Evolutionary conservation across 2,329 filamentous ascomycete genomes (phyloP).

Genomic region (Paecilomyces sp.): DNA sequence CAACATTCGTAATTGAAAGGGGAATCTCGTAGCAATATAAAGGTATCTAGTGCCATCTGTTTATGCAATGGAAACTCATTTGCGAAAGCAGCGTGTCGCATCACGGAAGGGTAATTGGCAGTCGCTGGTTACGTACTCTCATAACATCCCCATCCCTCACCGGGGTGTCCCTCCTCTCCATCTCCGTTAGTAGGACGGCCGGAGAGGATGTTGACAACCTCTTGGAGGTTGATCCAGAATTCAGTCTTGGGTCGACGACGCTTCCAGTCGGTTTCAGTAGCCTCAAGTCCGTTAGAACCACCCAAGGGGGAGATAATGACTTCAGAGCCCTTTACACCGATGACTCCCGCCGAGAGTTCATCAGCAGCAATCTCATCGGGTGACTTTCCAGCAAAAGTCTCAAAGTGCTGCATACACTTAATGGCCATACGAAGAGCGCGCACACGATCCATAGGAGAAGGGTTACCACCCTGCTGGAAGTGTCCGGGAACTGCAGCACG

Average conservation of each 20-base stretch:
- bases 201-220: conserved; percentile 75
- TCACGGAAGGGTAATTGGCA: background rate
- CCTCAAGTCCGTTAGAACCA: conserved; percentile 59
- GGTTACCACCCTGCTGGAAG: conserved; percentile 88
- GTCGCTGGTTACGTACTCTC: conserved; percentile 15
- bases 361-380: conserved; percentile 65
- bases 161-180: conserved; percentile 3
- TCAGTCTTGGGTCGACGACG: conserved; percentile 76
- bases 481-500: conserved; percentile 88
- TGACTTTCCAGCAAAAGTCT: conserved; percentile 62
- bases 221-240: conserved; percentile 76
- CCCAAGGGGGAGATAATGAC: conserved; percentile 81
- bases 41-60: background rate
- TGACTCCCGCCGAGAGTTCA: conserved; percentile 68
- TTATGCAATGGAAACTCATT: background rate
- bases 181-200: conserved; percentile 51
- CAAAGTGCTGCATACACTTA: conserved; percentile 88
- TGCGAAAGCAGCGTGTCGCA: background rate
- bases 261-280: conserved; percentile 84
- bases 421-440: conserved; percentile 87
- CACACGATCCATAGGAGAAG: conserved; percentile 92
- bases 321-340: conserved; percentile 84
- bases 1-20: background rate
- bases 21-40: background rate
- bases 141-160: conserved; percentile 21